Percentiles rank a stretch among this genome's conserved stretches.
Evolutionary conservation across 768 basidiomycete species (phyloP).

Genomic region (Rhodotorula toruloides): DNA sequence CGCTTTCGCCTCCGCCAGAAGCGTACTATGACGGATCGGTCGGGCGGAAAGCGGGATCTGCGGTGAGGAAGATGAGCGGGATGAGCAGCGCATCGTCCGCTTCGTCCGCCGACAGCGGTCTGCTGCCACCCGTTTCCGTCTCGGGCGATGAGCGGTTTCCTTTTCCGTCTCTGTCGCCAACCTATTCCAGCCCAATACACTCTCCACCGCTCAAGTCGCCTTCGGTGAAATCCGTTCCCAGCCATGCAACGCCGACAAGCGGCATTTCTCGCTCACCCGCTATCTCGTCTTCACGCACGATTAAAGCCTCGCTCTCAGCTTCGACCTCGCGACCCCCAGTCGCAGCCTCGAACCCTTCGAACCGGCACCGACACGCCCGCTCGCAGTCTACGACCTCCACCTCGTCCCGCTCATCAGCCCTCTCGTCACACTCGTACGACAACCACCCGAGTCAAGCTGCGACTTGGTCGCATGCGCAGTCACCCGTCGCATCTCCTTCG

Average conservation of each 20-base stretch:
- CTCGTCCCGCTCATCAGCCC: conserved; percentile 9
- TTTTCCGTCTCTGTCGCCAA: background rate
- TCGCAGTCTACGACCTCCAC: background rate
- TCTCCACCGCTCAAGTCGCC: background rate
- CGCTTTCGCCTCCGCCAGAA: background rate
- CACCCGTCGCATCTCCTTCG: background rate
- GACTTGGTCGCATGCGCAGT: background rate
- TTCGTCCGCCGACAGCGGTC: background rate
- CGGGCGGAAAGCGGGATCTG: background rate
- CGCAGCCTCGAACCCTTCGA: background rate
- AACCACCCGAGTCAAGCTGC: background rate
- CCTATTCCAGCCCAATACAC: background rate
- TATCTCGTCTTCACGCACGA: conserved; percentile 5
- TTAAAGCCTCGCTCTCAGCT: background rate
- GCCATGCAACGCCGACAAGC: background rate
- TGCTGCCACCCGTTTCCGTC: conserved; percentile 11
- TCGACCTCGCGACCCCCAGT: background rate
- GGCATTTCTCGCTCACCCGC: conserved; percentile 1
- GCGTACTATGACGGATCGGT: background rate
- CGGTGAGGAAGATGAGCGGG: background rate
- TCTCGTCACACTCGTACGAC: background rate
- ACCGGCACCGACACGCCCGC: background rate
- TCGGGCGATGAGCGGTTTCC: background rate
- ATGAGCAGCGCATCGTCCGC: background rate
- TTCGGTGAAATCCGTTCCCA: conserved; percentile 1